Evolutionary conservation across 2,329 filamentous ascomycete species (phyloP), one percentile per base, ranked within the genome.

Genomic region (Trichothecium roseum): DNA sequence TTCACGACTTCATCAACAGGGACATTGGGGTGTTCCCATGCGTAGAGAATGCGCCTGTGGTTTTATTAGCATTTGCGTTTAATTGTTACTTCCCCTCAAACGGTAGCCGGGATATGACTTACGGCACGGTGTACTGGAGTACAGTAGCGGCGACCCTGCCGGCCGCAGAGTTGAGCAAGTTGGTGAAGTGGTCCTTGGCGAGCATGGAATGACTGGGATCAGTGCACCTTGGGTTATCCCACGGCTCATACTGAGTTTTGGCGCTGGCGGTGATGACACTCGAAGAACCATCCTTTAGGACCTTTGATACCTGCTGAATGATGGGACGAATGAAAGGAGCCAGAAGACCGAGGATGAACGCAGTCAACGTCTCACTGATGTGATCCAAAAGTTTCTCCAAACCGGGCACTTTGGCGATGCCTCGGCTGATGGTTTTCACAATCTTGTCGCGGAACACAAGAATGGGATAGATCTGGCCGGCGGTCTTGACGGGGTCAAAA

Each of bases 361-460:
- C 71, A 0, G 89, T 94, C 28, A 98, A 68, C 2, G 84, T 89
- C 62, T 98, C 91, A 37, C 83, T 85, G 49, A 98, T 94, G 48
- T 86, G 89, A 44, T 96, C 89, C 16, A 96, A 77, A n/a, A 95
- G 66, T 41, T 80, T 71, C 59, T 94, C 86, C 4, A 98, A 69
- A 1, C 89, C 89, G 0, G 91, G 91, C 28, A 98, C 82, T 64
- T 93, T 95, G 48, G 87, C 78, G 45, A 96, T 86, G 35, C 87
- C 81, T 28, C 77, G 74, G 51, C 78, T 86, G 56, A 98, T 87
- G 28, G 80, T 74, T 46, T 85, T 85, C 34, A 95, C 88, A 37
- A 98, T 87, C 51, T 82, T 91, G 64, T 98, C 91, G 40, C 89
- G 76, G 67, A 96, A 98, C 40, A 84, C 74, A 0, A 98, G 72